Evolutionary conservation across 1,284 basidiomycete genomes (phyloP).

Genomic region (Pseudozyma sp.): DNA sequence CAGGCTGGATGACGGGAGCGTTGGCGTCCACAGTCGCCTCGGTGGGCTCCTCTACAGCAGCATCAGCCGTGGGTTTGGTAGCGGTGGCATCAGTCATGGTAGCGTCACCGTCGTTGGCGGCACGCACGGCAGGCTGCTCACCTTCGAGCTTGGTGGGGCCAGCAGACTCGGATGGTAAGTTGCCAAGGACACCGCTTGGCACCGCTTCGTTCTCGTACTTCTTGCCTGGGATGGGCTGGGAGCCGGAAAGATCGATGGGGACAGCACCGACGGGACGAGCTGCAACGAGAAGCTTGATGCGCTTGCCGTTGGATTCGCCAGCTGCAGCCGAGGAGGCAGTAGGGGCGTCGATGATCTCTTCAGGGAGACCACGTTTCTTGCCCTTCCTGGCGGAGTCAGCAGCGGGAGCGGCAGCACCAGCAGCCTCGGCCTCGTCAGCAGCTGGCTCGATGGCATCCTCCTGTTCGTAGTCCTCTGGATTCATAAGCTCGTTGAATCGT

Average conservation of each 20-base stretch:
- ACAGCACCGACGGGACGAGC: constrained; percentile 61
- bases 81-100: constrained; percentile 52
- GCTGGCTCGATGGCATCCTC: constrained; percentile 53
- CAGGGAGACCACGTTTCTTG: constrained; percentile 65
- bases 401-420: constrained; percentile 26
- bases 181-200: constrained; percentile 61
- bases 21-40: constrained; percentile 77
- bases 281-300: constrained; percentile 65
- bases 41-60: constrained; percentile 77
- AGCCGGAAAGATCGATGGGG: constrained; percentile 64
- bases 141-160: constrained; percentile 32
- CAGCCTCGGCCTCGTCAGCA: constrained; percentile 18
- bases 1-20: constrained; percentile 66
- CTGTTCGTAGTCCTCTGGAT: constrained; percentile 68
- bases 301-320: constrained; percentile 53
- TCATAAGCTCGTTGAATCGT: constrained; percentile 68
- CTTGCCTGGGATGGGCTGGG: constrained; percentile 65
- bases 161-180: constrained; percentile 56
- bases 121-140: constrained; percentile 40
- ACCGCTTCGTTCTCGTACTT: constrained; percentile 67
- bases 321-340: constrained; percentile 36
- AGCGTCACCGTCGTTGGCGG: constrained; percentile 58
- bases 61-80: constrained; percentile 41
- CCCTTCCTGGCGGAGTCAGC: constrained; percentile 24
- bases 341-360: constrained; percentile 59